Evolutionary conservation across 2,329 filamentous ascomycete genomes (phyloP).

Genomic region (Claviceps pazoutovae): DNA sequence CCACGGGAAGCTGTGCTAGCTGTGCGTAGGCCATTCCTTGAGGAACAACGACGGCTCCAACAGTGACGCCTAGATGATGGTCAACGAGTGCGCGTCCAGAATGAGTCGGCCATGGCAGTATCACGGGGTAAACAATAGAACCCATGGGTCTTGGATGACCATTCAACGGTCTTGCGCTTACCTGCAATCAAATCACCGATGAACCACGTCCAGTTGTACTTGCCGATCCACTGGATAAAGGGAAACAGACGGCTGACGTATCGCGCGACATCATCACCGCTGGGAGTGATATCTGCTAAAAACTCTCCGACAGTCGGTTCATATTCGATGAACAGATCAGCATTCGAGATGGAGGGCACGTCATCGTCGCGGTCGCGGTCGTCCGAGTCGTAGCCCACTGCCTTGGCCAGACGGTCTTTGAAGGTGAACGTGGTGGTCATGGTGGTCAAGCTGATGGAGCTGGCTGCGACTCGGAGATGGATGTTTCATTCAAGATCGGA

Average conservation of each 20-base stretch:
- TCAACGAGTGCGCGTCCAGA: conserved; percentile 7
- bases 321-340: conserved; percentile 25
- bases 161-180: conserved; percentile 8
- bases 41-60: conserved; percentile 40
- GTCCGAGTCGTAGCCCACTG: conserved; percentile 20
- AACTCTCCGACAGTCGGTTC: conserved; percentile 29
- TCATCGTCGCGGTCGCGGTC: conserved; percentile 19
- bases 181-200: conserved; percentile 33
- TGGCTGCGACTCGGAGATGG: background rate
- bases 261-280: conserved; percentile 13
- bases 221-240: conserved; percentile 34
- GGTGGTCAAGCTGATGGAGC: background rate
- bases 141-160: too few relatives aligned
- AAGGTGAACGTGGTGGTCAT: conserved; percentile 4
- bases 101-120: background rate
- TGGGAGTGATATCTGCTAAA: conserved; percentile 23
- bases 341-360: conserved; percentile 22
- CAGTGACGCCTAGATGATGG: conserved; percentile 23
- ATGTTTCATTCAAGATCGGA: background rate
- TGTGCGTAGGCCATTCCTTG: conserved; percentile 40
- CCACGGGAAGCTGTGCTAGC: conserved; percentile 31
- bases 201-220: conserved; percentile 35
- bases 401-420: conserved; percentile 17
- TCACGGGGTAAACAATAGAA: too few relatives aligned
- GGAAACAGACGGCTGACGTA: conserved; percentile 32